Evolutionary conservation across 139 green algal species (phyloP).

Genomic region (Chara braunii): DNA sequence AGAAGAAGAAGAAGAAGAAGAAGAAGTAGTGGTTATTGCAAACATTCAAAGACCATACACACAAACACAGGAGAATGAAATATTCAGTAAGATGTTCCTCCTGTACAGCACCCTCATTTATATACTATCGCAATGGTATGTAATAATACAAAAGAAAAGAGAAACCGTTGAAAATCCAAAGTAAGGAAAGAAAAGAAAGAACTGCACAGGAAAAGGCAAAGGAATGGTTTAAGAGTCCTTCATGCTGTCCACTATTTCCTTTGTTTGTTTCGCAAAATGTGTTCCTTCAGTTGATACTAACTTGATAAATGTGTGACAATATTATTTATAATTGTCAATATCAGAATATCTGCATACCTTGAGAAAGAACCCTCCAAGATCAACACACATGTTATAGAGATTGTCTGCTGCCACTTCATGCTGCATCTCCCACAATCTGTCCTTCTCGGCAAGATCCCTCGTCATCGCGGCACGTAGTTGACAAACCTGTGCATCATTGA

Average conservation of each 20-base stretch:
- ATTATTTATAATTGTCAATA: not conserved
- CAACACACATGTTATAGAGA: slow-evolving; percentile 29
- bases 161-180: too few species aligned
- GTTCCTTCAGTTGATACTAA: too few species aligned
- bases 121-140: too few species aligned
- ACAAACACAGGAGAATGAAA: not conserved
- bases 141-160: too few species aligned
- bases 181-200: too few species aligned
- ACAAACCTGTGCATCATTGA: slow-evolving; percentile 33
- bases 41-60: not conserved
- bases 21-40: not conserved
- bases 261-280: too few species aligned
- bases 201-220: too few species aligned
- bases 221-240: too few species aligned
- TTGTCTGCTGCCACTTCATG: slow-evolving; percentile 26
- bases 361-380: slow-evolving; percentile 41
- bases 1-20: not conserved
- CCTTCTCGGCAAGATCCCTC: not conserved
- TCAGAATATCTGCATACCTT: slow-evolving; percentile 16
- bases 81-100: not conserved
- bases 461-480: slow-evolving; percentile 6
- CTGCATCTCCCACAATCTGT: slow-evolving; percentile 29
- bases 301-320: too few species aligned
- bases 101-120: too few species aligned
- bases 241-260: too few species aligned